Conservation (phyloP, 2,329 filamentous ascomycete species). For the Arthrobotrys megalospora region DNA sequence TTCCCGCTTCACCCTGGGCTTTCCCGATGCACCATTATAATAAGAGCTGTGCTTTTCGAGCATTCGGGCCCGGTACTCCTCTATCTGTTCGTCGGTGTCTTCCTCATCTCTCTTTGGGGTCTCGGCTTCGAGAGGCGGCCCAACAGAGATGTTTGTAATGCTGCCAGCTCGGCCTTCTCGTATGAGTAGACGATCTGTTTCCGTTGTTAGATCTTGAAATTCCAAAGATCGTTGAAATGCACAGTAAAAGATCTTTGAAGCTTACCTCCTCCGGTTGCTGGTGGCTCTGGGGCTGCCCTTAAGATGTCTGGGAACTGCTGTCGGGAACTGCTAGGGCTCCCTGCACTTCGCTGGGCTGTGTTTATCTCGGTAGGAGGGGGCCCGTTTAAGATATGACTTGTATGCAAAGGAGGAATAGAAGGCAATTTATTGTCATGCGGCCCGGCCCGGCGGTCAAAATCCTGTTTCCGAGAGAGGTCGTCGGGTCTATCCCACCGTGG, state of each 20-base stretch:
- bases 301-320: constrained; percentile 53
- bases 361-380: constrained; percentile 42
- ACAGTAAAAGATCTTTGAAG: constrained; percentile 54
- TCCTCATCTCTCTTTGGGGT: constrained; percentile 58
- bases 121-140: constrained; percentile 58
- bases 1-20: constrained; percentile 55
- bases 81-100: constrained; percentile 59
- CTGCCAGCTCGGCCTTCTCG: constrained; percentile 58
- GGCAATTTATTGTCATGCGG: constrained; percentile 52
- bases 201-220: constrained; percentile 60
- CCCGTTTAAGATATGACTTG: constrained; percentile 51
- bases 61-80: constrained; percentile 58
- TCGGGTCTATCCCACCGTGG: constrained; percentile 53
- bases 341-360: constrained; percentile 44
- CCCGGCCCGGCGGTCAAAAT: constrained; percentile 48
- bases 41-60: constrained; percentile 58
- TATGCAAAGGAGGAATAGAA: constrained; percentile 55
- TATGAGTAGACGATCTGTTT: constrained; percentile 50
- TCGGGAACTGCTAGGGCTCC: constrained; percentile 52
- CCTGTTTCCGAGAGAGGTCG: constrained; percentile 49
- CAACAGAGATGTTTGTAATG: constrained; percentile 59
- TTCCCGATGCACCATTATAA: constrained; percentile 51
- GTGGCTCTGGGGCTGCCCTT: constrained; percentile 54
- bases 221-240: constrained; percentile 51
- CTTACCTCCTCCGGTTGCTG: constrained; percentile 58